These are phyloP conservation scores for Sequoia sempervirens DNA, from an alignment of 75 land plant species.

Conservation along the genomic window DNA sequence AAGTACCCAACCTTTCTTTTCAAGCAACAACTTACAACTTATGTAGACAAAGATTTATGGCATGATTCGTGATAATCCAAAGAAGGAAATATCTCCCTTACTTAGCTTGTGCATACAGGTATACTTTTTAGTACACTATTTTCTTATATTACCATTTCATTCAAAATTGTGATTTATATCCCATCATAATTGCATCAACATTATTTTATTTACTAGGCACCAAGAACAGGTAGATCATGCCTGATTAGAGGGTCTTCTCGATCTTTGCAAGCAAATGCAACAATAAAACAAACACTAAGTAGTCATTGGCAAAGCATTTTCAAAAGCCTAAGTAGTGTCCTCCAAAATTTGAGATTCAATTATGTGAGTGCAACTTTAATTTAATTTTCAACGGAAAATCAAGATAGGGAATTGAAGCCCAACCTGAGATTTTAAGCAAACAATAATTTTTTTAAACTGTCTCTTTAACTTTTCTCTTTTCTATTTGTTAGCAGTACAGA, in stretches of 20 bases:
- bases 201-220: slow-evolving; percentile 46
- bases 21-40: too few species aligned
- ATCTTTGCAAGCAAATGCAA: slow-evolving; percentile 41
- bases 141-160: not conserved
- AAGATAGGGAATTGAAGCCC: too few species aligned
- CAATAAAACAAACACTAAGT: slow-evolving; percentile 70
- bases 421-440: not conserved
- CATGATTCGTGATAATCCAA: too few species aligned
- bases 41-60: too few species aligned
- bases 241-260: slow-evolving; percentile 54
- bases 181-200: not conserved
- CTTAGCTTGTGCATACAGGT: slow-evolving; percentile 65
- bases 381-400: too few species aligned
- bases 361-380: too few species aligned
- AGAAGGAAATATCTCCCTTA: too few species aligned
- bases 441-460: not conserved
- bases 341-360: slow-evolving; percentile 54
- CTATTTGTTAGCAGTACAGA: too few species aligned
- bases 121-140: not conserved
- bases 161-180: not conserved
- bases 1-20: too few species aligned
- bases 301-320: slow-evolving; percentile 90
- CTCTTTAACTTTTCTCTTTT: not conserved
- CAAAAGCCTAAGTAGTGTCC: slow-evolving; percentile 43
- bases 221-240: slow-evolving; percentile 60